Conservation (phyloP, 352 stramenopile genomes). For the Saprolegnia diclina region DNA sequence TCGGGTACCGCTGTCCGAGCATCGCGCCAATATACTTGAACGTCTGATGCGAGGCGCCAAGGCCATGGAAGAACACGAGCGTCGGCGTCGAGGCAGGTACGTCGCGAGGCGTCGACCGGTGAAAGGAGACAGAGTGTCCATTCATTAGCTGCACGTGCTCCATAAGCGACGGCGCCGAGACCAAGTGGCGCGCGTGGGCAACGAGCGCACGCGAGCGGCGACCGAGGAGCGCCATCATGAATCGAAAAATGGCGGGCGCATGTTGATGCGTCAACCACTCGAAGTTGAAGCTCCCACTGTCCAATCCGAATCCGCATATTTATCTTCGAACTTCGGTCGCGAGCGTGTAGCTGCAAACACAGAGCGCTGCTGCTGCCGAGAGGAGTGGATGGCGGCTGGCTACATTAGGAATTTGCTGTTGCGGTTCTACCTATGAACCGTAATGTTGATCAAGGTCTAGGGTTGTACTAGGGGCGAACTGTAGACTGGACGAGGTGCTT, state of each 20-base stretch:
- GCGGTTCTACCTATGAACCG: too few species aligned
- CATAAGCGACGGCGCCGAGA: background rate
- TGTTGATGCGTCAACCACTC: background rate
- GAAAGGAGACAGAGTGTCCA: background rate
- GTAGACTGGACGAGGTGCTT: too few species aligned
- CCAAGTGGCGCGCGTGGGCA: background rate
- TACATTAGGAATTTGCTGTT: too few species aligned
- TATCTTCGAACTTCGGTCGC: background rate
- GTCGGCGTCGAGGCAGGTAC: background rate
- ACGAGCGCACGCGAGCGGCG: background rate
- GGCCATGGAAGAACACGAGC: constrained; percentile 20
- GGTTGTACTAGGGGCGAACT: too few species aligned
- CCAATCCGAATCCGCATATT: background rate
- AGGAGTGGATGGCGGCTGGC: too few species aligned
- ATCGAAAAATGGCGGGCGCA: background rate
- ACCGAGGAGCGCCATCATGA: background rate
- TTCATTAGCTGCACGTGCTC: background rate
- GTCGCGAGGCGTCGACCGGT: background rate
- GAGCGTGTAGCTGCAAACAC: too few species aligned
- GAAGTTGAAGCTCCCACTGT: background rate
- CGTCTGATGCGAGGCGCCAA: constrained; percentile 6
- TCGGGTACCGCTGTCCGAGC: constrained; percentile 3
- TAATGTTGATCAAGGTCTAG: too few species aligned
- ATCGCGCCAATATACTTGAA: constrained; percentile 10
- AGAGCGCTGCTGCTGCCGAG: too few species aligned